Evolutionary conservation across 352 stramenopile genomes (phyloP).

Genomic region (Globisporangium spiculum): DNA sequence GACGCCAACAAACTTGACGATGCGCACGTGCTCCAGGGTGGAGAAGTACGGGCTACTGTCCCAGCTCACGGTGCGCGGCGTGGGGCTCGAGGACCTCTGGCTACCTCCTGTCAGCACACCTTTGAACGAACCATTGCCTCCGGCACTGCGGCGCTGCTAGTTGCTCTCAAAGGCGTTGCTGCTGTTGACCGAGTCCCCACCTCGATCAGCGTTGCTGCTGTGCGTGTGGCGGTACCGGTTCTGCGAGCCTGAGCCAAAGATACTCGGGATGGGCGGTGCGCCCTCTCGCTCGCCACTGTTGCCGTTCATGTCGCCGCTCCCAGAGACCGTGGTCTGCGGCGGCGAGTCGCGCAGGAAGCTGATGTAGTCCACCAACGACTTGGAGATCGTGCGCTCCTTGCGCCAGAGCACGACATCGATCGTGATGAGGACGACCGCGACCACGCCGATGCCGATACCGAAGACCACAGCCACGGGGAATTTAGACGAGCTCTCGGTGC

Average conservation of each 20-base stretch:
- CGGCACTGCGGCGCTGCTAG: background rate
- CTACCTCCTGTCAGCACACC: background rate
- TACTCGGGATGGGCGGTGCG: background rate
- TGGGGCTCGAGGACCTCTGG: background rate
- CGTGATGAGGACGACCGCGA: background rate
- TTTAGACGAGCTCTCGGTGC: background rate
- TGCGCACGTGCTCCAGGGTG: constrained; percentile 35
- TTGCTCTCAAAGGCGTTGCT: background rate
- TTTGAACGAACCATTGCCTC: background rate
- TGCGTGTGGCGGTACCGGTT: background rate
- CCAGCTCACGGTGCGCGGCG: background rate
- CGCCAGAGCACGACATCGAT: constrained; percentile 1
- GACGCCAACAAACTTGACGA: constrained; percentile 58
- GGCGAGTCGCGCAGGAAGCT: background rate
- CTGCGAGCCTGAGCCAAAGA: background rate
- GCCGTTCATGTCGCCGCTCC: background rate
- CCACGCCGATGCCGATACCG: background rate
- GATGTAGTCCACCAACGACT: constrained; percentile 1
- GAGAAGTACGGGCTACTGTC: background rate
- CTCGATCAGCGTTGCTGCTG: background rate
- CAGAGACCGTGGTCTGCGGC: background rate
- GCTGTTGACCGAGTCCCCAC: background rate
- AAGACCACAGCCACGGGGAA: background rate
- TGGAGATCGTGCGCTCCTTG: constrained; percentile 5
- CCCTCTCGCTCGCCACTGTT: background rate